A percentile compares a stretch with the other conserved stretches of the same genome.
Conservation (phyloP, 768 basidiomycete species). For the Amanita rimosa region DNA sequence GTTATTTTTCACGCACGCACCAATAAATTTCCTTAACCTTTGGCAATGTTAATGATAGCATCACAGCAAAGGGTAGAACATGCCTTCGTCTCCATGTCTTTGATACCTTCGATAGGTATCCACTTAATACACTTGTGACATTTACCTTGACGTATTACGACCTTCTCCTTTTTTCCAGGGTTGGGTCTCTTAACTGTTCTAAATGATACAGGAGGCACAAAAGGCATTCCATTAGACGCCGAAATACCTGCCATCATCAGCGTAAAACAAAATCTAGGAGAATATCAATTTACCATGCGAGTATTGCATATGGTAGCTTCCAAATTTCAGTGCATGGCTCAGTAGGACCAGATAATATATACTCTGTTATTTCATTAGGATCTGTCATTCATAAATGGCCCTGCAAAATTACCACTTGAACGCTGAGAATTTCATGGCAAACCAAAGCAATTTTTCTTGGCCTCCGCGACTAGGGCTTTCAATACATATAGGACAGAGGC, state of each 20-base stretch:
- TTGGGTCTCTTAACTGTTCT: constrained; percentile 33
- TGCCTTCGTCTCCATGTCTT: constrained; percentile 66
- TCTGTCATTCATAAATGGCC: neutral
- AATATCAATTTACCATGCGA: constrained; percentile 40
- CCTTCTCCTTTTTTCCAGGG: constrained; percentile 49
- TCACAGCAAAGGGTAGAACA: neutral
- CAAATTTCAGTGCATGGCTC: neutral
- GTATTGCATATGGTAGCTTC: constrained; percentile 78
- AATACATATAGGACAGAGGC: constrained; percentile 68
- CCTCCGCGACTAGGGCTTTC: constrained; percentile 54
- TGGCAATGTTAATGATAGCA: neutral
- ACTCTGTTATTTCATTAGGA: neutral
- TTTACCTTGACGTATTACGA: constrained; percentile 51
- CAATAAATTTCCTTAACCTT: constrained; percentile 10
- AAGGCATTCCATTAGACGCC: constrained; percentile 53
- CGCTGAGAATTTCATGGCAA: constrained; percentile 71
- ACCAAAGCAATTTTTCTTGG: constrained; percentile 52
- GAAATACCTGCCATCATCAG: constrained; percentile 45
- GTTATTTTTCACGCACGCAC: constrained; percentile 3
- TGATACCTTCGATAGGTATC: constrained; percentile 63
- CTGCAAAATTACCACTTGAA: constrained; percentile 55
- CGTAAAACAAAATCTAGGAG: constrained; percentile 1
- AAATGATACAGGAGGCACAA: constrained; percentile 66
- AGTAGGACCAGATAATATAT: neutral
- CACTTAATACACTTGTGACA: constrained; percentile 73